Percentiles rank a stretch among this genome's conserved stretches.
phyloP scores from a whole-genome alignment of 768 basidiomycete genomes.

The Suillus luteus region DNA sequence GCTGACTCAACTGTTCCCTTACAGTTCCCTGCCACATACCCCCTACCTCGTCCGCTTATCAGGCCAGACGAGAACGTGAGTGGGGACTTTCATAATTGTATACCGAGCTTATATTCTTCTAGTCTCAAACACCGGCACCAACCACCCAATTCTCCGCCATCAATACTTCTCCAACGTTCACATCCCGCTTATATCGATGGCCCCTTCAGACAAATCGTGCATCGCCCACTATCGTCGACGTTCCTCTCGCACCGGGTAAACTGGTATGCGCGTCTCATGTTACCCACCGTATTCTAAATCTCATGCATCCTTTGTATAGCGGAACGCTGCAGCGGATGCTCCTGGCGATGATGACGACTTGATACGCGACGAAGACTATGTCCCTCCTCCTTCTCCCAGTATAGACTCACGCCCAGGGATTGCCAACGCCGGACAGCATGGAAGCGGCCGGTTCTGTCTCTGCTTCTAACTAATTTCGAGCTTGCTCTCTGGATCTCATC shows the following conservation, averaged over 20 bases:
- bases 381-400: neutral
- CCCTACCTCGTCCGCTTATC: neutral
- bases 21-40: neutral
- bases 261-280: neutral
- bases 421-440: neutral
- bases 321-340: neutral
- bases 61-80: neutral
- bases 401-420: neutral
- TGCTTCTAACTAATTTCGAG: conserved; percentile 10
- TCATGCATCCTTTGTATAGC: neutral
- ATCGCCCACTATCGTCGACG: neutral
- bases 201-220: neutral
- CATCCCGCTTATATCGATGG: neutral
- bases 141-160: too few relatives aligned
- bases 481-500: neutral
- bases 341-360: neutral
- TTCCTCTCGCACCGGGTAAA: neutral
- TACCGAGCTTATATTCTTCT: too few relatives aligned
- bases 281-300: neutral
- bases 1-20: neutral
- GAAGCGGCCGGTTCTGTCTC: neutral
- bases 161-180: neutral
- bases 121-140: too few relatives aligned
- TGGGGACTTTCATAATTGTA: too few relatives aligned
- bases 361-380: neutral